Base-by-base conservation (phyloP, 441 rosid genomes). In the Populus hybrid region DNA sequence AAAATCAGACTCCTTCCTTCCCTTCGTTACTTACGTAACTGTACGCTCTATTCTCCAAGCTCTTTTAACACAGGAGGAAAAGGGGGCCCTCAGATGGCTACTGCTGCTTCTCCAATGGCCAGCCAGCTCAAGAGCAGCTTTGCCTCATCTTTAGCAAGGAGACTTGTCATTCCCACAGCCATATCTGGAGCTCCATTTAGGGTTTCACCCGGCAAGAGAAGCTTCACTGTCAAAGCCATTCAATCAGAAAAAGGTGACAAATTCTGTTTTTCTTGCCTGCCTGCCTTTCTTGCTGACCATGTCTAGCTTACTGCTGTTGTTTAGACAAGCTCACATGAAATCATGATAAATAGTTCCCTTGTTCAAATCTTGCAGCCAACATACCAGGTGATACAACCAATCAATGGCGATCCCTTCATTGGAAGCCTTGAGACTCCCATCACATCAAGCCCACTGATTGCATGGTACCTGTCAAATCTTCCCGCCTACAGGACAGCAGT, bases 401-500 rank as follows among this genome's bases (percentile, higher is more conserved):
- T 95, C 85, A 95, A 95, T 59, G 99, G 98, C 3, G 99, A 95
- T 78, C 99, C 99, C 1, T 95, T 94, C 90, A 92, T 93, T 18
- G 99, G 97, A 78, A 93, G 97, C 83, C 90, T 95, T 5, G 99
- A 95, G 84, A 95, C 99, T 69, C 99, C 98, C 5, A 82, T 93
- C 7, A 95, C 99, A 50, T 95, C 98, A 35, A 93, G 98, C 88
- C 98, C 98, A 1, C 71, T 95, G 78, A 76, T 95, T 30, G 99
- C 98, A 0, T 95, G 97, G 98, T 95, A 90, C 89, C 94, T 93
- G 32, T 93, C 99, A 46, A 92, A 95, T 88, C 94, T 95, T 38
- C 98, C 99, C 0, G 98, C 93, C n/a, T 95, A 95, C 88, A 79
- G 97, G 76, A 95, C 99, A 3, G 97, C 98, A 0, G 98, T 95